Evolutionary conservation across 208 protist genomes (phyloP), one percentile per base, ranked within the genome.

Genomic region (Wallacemonas sp.): DNA sequence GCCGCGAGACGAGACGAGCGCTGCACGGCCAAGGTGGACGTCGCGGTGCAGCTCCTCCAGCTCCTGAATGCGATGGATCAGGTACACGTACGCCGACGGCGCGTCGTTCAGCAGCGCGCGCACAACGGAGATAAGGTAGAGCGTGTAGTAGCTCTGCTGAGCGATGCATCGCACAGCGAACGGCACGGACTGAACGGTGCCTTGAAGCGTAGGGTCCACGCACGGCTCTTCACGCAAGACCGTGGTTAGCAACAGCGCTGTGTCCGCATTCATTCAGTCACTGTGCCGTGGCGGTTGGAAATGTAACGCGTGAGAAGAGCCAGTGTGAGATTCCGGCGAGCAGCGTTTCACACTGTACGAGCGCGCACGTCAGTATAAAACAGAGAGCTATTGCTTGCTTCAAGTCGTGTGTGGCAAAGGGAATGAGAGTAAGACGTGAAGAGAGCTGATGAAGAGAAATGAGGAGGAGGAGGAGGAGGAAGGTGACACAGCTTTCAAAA

Each of bases 101-200:
- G 68, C 63, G 23, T 90, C 76, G 17, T 72, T 76, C n/a, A 91
- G 60, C n/a, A 87, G 70, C 1, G 80, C 81, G 19, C 82, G 75
- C 19, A 64, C 56, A 9, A 78, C 54, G 0, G 84, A 86, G 36
- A 83, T 62, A 30, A 71, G 38, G 68, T 86, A 70, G 21, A 89
- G 58, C 2, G 76, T 26, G 65, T 90, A 94, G 43, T 79, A 76
- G 38, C 54, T 83, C 65, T 94, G 85, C 65, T 89, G 77, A 6
- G 76, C 74, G 47, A 94, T 77, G 19, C 70, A 69, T 17, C 73
- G 68, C 23, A 85, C 75, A 14, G 75, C 85, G 41, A 94, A 69
- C 0, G 88, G 85, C 11, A 80, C 78, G 6, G 82, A 81, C 17
- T 76, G 55, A 11, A 85, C 69, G 9, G 70, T 75, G 0, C 49